These are phyloP conservation scores for Scedosporium aurantiacum DNA, from an alignment of 2,329 filamentous ascomycete genomes.

Conservation along the genomic window DNA sequence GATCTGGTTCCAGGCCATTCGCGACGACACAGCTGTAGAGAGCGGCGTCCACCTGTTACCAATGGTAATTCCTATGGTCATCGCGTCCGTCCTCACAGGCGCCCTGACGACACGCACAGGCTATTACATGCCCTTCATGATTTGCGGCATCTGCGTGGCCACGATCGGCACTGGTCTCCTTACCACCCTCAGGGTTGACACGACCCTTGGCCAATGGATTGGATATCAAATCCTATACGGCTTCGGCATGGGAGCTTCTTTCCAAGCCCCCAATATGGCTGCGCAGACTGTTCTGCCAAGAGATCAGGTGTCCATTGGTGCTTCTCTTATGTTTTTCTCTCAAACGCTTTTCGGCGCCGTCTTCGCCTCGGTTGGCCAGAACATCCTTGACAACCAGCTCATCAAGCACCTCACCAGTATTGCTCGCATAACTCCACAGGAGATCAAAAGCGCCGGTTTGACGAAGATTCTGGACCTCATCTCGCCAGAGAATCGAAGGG, in stretches of 20 bases:
- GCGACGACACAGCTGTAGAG: slow-evolving; percentile 19
- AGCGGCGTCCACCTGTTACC: slow-evolving; percentile 19
- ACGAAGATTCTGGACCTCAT: slow-evolving; percentile 48
- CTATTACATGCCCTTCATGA: slow-evolving; percentile 30
- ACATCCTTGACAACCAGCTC: slow-evolving; percentile 30
- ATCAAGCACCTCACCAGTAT: slow-evolving; percentile 22
- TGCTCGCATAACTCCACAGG: slow-evolving; percentile 28
- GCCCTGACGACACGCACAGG: slow-evolving; percentile 20
- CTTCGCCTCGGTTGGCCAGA: slow-evolving; percentile 33
- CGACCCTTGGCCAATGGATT: slow-evolving; percentile 15
- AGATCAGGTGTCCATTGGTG: slow-evolving; percentile 30
- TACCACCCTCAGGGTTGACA: slow-evolving; percentile 21
- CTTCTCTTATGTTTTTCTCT: slow-evolving; percentile 31
- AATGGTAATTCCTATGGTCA: slow-evolving; percentile 15
- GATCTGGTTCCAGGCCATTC: slow-evolving; percentile 39
- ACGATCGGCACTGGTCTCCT: slow-evolving; percentile 29
- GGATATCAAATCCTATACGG: slow-evolving; percentile 34
- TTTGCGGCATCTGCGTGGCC: slow-evolving; percentile 20
- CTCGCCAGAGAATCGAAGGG: slow-evolving; percentile 31
- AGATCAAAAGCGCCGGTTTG: slow-evolving; percentile 35
- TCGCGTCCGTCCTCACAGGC: slow-evolving; percentile 16
- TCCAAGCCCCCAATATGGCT: slow-evolving; percentile 34
- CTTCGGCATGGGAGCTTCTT: slow-evolving; percentile 27
- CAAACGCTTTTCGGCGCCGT: slow-evolving; percentile 35
- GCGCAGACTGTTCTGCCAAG: slow-evolving; percentile 31